Evolutionary conservation across 2,329 filamentous ascomycete species (phyloP).

Genomic region (Aspergillaceae sp.): DNA sequence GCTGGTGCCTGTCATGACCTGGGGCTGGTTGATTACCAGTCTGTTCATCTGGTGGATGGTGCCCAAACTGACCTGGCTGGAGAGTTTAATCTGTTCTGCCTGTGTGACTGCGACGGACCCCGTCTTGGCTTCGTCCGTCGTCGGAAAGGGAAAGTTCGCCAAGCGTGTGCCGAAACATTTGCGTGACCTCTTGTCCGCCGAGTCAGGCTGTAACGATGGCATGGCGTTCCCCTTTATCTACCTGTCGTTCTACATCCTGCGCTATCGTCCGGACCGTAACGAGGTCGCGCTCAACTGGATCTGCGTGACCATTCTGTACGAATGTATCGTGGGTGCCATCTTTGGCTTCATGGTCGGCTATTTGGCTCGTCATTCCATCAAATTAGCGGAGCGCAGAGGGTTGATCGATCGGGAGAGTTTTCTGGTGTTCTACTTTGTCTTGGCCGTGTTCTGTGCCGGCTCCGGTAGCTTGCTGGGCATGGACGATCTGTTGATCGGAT

Average conservation of each 20-base stretch:
- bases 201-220: conserved; percentile 97
- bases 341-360: conserved; percentile 87
- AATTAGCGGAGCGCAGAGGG: conserved; percentile 71
- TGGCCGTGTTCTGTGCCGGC: conserved; percentile 91
- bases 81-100: conserved; percentile 76
- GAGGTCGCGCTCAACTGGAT: conserved; percentile 79
- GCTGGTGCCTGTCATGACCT: conserved; percentile 93
- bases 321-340: conserved; percentile 85
- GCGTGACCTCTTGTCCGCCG: conserved; percentile 85
- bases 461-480: conserved; percentile 84
- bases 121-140: conserved; percentile 91
- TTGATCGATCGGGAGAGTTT: conserved; percentile 95
- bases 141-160: conserved; percentile 97
- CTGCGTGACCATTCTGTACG: conserved; percentile 82
- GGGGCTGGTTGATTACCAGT: conserved; percentile 74
- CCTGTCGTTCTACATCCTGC: conserved; percentile 78
- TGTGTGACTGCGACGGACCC: conserved; percentile 97
- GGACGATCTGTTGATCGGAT: conserved; percentile 90
- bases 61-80: conserved; percentile 71
- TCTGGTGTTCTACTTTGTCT: conserved; percentile 94
- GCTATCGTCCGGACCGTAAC: conserved; percentile 60
- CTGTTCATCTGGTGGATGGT: conserved; percentile 92
- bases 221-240: conserved; percentile 99
- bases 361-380: conserved; percentile 81
- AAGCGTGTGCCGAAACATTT: conserved; percentile 96